Conservation (phyloP, 345 rosid species). For the Euclidium syriacum region DNA sequence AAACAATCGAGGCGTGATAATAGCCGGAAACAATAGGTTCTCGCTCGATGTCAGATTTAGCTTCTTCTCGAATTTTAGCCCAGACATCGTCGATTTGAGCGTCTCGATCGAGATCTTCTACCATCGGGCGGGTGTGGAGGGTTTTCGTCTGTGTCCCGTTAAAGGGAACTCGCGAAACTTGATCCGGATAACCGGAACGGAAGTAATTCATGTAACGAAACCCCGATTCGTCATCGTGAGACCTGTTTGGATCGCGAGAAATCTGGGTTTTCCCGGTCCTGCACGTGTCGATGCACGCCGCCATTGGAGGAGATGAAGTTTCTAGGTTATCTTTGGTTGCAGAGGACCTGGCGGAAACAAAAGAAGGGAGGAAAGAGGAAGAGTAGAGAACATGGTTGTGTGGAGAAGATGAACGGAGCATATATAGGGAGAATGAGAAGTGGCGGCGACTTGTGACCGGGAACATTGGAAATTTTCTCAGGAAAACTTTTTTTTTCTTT, state of each 20-base stretch:
- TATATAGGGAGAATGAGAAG: constrained; percentile 33
- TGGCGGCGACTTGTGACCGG: constrained; percentile 36
- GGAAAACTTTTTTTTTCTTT: not conserved
- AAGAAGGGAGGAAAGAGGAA: constrained; percentile 15
- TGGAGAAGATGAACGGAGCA: constrained; percentile 23
- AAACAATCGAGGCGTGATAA: constrained; percentile 58
- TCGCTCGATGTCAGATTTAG: constrained; percentile 46
- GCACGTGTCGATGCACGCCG: constrained; percentile 63
- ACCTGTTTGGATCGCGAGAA: constrained; percentile 40
- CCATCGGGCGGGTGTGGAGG: constrained; percentile 24
- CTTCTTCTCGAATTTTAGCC: constrained; percentile 63
- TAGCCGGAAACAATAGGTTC: constrained; percentile 74
- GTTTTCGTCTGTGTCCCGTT: constrained; percentile 29
- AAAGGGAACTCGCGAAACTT: constrained; percentile 27
- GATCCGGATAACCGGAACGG: constrained; percentile 40
- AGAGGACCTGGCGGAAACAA: constrained; percentile 9
- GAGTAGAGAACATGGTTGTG: constrained; percentile 18
- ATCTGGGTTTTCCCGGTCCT: constrained; percentile 37
- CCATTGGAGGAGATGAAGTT: constrained; percentile 39
- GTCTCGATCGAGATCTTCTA: constrained; percentile 23
- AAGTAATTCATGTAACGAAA: constrained; percentile 33
- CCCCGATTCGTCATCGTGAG: constrained; percentile 35
- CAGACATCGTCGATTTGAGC: constrained; percentile 39
- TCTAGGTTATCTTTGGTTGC: not conserved
- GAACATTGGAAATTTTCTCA: constrained; percentile 44